Conservation (phyloP, 1,139 yeast species). For the Taphrina pruni region DNA sequence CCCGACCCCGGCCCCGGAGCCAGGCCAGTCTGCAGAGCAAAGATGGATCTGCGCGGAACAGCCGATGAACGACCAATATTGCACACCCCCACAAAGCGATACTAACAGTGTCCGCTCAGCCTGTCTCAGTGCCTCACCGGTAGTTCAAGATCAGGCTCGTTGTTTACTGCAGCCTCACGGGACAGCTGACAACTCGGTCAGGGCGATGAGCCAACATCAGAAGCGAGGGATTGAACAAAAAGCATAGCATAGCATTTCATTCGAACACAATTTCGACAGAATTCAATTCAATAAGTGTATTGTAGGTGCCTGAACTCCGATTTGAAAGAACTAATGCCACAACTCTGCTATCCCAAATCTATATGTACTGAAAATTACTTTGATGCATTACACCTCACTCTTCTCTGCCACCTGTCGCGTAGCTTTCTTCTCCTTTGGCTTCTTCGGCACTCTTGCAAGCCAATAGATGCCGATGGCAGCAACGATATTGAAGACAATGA, state of each 20-base stretch:
- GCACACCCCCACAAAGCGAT: neutral
- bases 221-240: too few relatives aligned
- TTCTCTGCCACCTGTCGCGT: slow-evolving; percentile 14
- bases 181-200: too few relatives aligned
- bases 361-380: neutral
- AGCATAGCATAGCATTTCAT: neutral
- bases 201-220: too few relatives aligned
- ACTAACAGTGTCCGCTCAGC: neutral
- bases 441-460: slow-evolving; percentile 64
- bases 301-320: neutral
- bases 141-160: neutral
- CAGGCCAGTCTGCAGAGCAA: neutral
- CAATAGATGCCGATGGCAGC: slow-evolving; percentile 60
- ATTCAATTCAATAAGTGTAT: neutral
- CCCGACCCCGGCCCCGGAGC: neutral
- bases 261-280: too few relatives aligned
- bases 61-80: neutral
- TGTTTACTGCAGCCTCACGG: neutral
- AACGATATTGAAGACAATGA: slow-evolving; percentile 61
- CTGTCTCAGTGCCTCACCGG: neutral
- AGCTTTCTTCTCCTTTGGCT: slow-evolving; percentile 39
- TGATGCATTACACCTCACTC: neutral
- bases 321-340: neutral
- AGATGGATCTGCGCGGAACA: too few relatives aligned
- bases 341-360: neutral